phyloP scores from a whole-genome alignment of 2,329 filamentous ascomycete species.

The Phoma sp. region DNA sequence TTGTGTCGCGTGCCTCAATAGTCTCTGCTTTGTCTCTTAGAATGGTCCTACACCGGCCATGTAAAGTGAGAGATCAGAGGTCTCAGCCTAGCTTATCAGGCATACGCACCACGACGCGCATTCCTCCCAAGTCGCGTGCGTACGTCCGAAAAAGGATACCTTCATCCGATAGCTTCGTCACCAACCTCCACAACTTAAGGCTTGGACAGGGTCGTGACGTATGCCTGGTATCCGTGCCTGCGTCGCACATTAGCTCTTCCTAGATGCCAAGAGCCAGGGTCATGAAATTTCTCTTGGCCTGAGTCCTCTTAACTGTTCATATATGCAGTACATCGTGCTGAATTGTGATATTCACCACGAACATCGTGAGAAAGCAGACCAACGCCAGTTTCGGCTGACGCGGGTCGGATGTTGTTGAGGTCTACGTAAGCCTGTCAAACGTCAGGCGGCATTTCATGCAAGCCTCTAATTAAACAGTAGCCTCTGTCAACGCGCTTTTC shows the following conservation, averaged over 20 bases:
- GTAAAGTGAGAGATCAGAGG: not conserved
- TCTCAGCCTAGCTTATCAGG: conserved; percentile 4
- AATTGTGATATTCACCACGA: not conserved
- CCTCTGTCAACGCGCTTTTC: not conserved
- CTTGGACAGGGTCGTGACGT: conserved; percentile 10
- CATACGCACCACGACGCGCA: conserved; percentile 2
- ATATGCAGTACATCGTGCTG: not conserved
- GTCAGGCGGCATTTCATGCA: conserved; percentile 2
- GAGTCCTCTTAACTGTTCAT: not conserved
- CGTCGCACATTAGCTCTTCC: conserved; percentile 1
- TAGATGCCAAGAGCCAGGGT: not conserved
- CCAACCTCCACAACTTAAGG: conserved; percentile 3
- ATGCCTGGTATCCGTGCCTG: not conserved
- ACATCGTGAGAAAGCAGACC: too few species aligned
- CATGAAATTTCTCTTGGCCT: too few species aligned
- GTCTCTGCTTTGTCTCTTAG: not conserved
- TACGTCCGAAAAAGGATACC: conserved; percentile 4
- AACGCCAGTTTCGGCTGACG: too few species aligned
- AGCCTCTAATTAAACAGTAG: not conserved
- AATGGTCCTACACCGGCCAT: not conserved
- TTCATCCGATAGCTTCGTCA: conserved; percentile 14
- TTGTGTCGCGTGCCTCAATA: not conserved
- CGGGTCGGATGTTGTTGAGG: too few species aligned
- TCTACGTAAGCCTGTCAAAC: conserved; percentile 1
- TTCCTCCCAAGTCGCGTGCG: conserved; percentile 10